Evolutionary conservation across 179 eudicot species (phyloP), one percentile per base, ranked within the genome.

Genomic region (Drosera spatulata): DNA sequence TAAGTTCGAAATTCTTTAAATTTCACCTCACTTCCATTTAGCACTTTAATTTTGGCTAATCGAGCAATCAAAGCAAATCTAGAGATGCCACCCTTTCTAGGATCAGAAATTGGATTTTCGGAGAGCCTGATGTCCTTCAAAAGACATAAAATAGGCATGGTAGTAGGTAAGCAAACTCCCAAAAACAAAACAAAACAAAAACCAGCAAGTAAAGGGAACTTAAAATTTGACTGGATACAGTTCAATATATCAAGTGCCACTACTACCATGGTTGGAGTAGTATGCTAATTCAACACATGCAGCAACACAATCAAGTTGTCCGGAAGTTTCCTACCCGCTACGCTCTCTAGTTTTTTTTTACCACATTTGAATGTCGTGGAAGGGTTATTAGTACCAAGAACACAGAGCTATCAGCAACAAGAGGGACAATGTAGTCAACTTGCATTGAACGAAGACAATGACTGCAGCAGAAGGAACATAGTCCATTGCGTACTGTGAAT

Each of bases 11-110:
- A 14, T n/a, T 50, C 53, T n/a, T 7, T 51, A 59, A 59, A 66
- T 56, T 37, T 63, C 70, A 93, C 99, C 96, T 93, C 96, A 74
- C 99, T 89, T 68, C 96, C 96, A 71, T 93, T 93, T 38, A 93
- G 66, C 12, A 79, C 58, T 77, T 79, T 71, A 56, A 93, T 80
- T 75, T 81, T 84, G 52, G 88, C 78, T 58, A 93, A 75, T 46
- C 95, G 77, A 57, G 99, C 95, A 81, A 89, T 75, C 73, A 93
- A 67, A 61, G 77, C 88, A 81, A 79, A 93, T 78, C 97, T 76
- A 50, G 93, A 84, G 59, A 86, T 62, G 41, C 95, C 95, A 43
- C 95, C 95, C 77, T 58, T 76, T 63, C 82, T 79, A 61, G 91
- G 79, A 83, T 93, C 97, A 61, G 85, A 77, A 43, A 85, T 56